Evolutionary conservation across 2,329 filamentous ascomycete genomes (phyloP), one percentile per base, ranked within the genome.

Genomic region (Fonsecaea nubica): DNA sequence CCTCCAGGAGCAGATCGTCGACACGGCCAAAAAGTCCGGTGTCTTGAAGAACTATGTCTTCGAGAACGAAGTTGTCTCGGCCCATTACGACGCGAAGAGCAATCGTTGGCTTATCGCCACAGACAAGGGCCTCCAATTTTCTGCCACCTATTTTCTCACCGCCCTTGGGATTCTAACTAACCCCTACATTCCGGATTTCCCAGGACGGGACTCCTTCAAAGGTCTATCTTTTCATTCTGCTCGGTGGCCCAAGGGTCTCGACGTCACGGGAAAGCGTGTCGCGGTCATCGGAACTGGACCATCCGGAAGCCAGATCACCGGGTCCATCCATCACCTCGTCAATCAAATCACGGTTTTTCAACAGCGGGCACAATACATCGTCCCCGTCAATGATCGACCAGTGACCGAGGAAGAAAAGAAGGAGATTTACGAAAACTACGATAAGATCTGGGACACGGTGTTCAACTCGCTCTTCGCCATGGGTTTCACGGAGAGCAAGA

Each of bases 201-300:
- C 82, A 9, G 87, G 87, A 9, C 80, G 88, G 66, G 81, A 76
- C 8, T 86, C 13, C 25, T 90, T 88, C 79, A 81, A 86, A 62
- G 88, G 88, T 15, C 74, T 80, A 15, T 80, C 88, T 9, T 81
- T 86, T 71, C 87, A 89, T 74, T 84, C 84, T 0, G 85, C 85
- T 0, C 84, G 84, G 73, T 88, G 87, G 87, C 30, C 48, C 32
- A 76, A 82, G 2, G 79, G 83, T 6, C 78, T 89, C 18, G 80
- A 85, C 55, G 81, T 87, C 32, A 80, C 80, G 53, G 82, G 82
- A 59, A 90, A 90, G 74, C 81, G 83, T 15, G 82, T 86, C 59
- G 88, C 83, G n/a, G 82, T 90, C 59, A 85, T 90, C 32, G 88
- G 88, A 9, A 89, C 86, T 0, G 88, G 88, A 0, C 84, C 87